phyloP scores from a whole-genome alignment of 345 rosid genomes.

The Dimocarpus longan region DNA sequence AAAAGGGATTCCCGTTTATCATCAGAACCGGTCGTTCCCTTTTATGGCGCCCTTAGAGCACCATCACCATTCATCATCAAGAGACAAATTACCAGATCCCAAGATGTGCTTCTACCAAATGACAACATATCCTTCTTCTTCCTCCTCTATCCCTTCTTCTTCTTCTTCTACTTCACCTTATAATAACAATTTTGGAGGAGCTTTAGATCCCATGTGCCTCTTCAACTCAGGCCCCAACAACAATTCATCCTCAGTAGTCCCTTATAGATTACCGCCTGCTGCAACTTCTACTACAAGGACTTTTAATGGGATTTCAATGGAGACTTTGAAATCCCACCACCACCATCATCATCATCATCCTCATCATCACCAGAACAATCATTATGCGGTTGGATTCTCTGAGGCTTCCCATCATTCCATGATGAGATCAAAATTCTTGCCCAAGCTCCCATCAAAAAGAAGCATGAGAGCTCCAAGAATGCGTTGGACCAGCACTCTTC shows the following conservation, averaged over 20 bases:
- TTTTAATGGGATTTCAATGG: slow-evolving; percentile 51
- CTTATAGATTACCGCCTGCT: slow-evolving; percentile 37
- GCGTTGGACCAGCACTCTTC: slow-evolving; percentile 94
- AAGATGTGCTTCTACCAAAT: slow-evolving; percentile 47
- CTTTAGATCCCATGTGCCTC: slow-evolving; percentile 56
- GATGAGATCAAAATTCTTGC: slow-evolving; percentile 74
- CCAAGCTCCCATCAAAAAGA: slow-evolving; percentile 63
- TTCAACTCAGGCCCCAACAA: slow-evolving; percentile 37
- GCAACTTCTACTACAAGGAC: slow-evolving; percentile 31
- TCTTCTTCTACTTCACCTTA: slow-evolving; percentile 45
- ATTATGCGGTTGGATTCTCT: slow-evolving; percentile 44
- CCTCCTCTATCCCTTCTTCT: slow-evolving; percentile 27
- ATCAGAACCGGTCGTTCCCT: slow-evolving; percentile 61
- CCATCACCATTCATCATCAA: slow-evolving; percentile 4
- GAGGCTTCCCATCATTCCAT: slow-evolving; percentile 38
- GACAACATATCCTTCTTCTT: slow-evolving; percentile 21
- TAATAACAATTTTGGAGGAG: slow-evolving; percentile 35
- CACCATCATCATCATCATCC: slow-evolving; percentile 23
- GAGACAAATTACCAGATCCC: slow-evolving; percentile 36
- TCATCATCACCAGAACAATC: slow-evolving; percentile 31
- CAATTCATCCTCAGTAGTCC: slow-evolving; percentile 19
- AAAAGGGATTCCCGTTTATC: slow-evolving; percentile 83
- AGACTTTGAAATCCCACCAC: slow-evolving; percentile 40
- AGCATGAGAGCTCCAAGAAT: slow-evolving; percentile 93
- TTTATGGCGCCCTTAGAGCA: slow-evolving; percentile 31